Evolutionary conservation across 495 filamentous ascomycete genomes (phyloP), one percentile per base, ranked within the genome.

Genomic region (Xylaria flabelliformis): DNA sequence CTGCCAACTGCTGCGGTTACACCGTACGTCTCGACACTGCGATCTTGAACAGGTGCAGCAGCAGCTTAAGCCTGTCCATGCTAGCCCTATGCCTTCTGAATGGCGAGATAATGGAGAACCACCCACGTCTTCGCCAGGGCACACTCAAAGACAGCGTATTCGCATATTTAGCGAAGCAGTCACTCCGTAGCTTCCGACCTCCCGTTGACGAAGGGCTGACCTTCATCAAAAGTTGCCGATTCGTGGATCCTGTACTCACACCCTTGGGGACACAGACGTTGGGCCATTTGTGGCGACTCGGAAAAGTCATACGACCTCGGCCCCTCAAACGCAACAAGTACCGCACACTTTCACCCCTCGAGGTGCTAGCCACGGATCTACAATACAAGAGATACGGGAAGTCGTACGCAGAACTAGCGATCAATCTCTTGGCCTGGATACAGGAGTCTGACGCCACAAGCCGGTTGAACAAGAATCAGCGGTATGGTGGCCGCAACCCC

Each of bases 171-270:
- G 70, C 74, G 26, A 72, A 74, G 34, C 75, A 74, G 44, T 73
- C 74, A 0, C 75, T 81, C 32, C 51, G 44, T 55, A 76, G 63
- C 36, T 78, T 81, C 50, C 74, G 71, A n/a, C 71, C 76, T 12
- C 78, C 80, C 4, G 50, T 76, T 46, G 64, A 75, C n/a, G 67
- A 75, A 29, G 70, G 67, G 1, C 76, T 79, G 0, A 80, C 75
- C 15, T 81, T 81, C 64, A 81, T 79, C 42, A 80, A 77, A 50
- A 77, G 76, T 65, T 81, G 80, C 64, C 78, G 80, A 36, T 79
- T 81, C 53, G 48, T 72, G 36, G 58, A 78, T 15, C 75, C 77
- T 9, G n/a, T 34, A 44, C 74, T 80, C 32, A 78, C 75, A 5
- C 4, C 39, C 19, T 71, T 65, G 5, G 80, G 80, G 39, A 76